A percentile compares a stretch with the other conserved stretches of the same genome.
Conservation (phyloP, 1,284 basidiomycete species). For the Pascua guehoae region DNA sequence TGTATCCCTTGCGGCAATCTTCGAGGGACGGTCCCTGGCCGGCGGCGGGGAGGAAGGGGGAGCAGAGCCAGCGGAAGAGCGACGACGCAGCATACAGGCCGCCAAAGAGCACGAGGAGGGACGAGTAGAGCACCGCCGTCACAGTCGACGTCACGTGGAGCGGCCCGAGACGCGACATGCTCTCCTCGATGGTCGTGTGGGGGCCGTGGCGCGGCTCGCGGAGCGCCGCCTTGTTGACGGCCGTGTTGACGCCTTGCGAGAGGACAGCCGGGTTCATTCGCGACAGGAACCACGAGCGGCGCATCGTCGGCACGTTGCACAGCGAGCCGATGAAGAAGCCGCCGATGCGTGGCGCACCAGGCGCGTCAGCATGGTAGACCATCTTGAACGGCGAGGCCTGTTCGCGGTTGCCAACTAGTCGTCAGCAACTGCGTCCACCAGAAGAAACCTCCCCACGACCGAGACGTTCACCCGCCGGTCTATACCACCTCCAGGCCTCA, state of each 20-base stretch:
- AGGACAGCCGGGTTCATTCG: conserved; percentile 37
- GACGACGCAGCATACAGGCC: conserved; percentile 34
- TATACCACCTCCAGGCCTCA: no score
- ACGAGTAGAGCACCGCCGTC: conserved; percentile 15
- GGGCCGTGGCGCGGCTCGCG: conserved; percentile 63
- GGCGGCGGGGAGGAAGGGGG: conserved; percentile 55
- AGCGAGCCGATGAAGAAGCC: conserved; percentile 62
- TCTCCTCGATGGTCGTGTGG: conserved; percentile 71
- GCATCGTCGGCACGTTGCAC: conserved; percentile 65
- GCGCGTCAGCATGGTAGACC: conserved; percentile 6
- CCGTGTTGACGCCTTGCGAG: conserved; percentile 1
- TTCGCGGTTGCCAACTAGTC: not conserved
- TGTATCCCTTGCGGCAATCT: conserved; percentile 54
- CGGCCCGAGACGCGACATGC: conserved; percentile 40
- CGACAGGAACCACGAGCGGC: conserved; percentile 72
- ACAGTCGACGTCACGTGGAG: conserved; percentile 5
- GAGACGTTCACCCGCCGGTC: no score
- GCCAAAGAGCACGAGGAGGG: conserved; percentile 23
- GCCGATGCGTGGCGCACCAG: conserved; percentile 47
- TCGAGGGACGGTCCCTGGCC: conserved; percentile 60
- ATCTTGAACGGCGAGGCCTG: not conserved
- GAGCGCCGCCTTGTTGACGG: conserved; percentile 15
- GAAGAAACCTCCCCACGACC: no score
- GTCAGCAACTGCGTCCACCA: no score
- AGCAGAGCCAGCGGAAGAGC: conserved; percentile 45